Conservation (phyloP, 2,329 filamentous ascomycete species). For the Cladobotryum mycophilum region DNA sequence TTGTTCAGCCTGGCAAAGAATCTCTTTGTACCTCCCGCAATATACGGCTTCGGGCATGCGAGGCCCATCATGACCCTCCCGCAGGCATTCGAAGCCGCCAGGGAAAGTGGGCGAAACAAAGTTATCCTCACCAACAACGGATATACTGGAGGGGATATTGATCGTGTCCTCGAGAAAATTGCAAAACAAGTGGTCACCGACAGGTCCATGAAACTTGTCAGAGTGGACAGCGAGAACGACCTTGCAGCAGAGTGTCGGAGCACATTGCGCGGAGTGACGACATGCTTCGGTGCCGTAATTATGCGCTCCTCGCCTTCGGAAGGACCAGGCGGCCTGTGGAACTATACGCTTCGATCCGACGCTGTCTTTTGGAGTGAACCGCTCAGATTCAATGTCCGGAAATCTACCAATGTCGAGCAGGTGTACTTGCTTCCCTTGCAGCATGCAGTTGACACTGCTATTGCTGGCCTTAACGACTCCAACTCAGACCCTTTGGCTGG, state of each 20-base stretch:
- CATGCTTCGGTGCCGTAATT: conserved; percentile 66
- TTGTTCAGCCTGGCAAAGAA: conserved; percentile 70
- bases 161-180: conserved; percentile 61
- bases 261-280: conserved; percentile 58
- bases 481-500: conserved; percentile 28
- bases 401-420: conserved; percentile 65
- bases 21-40: conserved; percentile 71
- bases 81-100: conserved; percentile 54
- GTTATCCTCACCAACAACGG: conserved; percentile 77
- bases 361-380: conserved; percentile 54
- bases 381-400: conserved; percentile 55
- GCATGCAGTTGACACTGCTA: conserved; percentile 68
- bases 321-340: conserved; percentile 64
- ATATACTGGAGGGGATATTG: conserved; percentile 61
- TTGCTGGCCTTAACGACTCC: conserved; percentile 48
- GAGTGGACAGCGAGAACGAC: conserved; percentile 48
- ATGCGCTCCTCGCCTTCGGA: conserved; percentile 72
- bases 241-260: conserved; percentile 58
- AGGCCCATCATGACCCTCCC: conserved; percentile 56
- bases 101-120: conserved; percentile 54
- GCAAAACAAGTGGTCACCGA: conserved; percentile 48
- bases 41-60: conserved; percentile 63
- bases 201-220: conserved; percentile 47
- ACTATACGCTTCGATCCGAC: conserved; percentile 78
- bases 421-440: conserved; percentile 76